Evolutionary conservation across 78 protist species (phyloP).

Genomic region (Dictyostelium capitatum): DNA sequence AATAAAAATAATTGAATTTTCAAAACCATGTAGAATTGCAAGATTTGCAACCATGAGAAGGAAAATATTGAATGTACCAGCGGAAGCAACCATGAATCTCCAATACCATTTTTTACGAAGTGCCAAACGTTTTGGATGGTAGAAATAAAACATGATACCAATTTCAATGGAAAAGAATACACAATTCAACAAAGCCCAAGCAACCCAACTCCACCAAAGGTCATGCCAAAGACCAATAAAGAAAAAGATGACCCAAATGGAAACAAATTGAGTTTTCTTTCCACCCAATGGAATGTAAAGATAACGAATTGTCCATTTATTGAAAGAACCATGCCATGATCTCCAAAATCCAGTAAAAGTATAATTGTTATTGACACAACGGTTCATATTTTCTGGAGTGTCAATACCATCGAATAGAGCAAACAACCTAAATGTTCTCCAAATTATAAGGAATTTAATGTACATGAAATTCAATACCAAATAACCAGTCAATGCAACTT

Average conservation of each 20-base stretch:
- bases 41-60: constrained; percentile 78
- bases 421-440: constrained; percentile 87
- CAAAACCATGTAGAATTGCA: constrained; percentile 84
- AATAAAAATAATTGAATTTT: constrained; percentile 54
- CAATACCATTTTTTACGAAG: constrained; percentile 63
- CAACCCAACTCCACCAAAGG: constrained; percentile 82
- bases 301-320: constrained; percentile 91
- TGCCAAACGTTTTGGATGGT: constrained; percentile 45
- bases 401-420: constrained; percentile 92
- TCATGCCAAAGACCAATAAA: constrained; percentile 94
- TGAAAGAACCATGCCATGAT: constrained; percentile 92
- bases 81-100: constrained; percentile 73
- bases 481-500: constrained; percentile 57
- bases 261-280: constrained; percentile 68
- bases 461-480: constrained; percentile 84
- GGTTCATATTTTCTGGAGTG: constrained; percentile 92
- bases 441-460: constrained; percentile 90
- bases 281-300: constrained; percentile 95
- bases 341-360: constrained; percentile 92
- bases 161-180: constrained; percentile 81
- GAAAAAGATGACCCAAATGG: constrained; percentile 88
- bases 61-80: constrained; percentile 56
- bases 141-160: constrained; percentile 68
- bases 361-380: constrained; percentile 86
- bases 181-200: constrained; percentile 87